Percentiles rank a stretch among this genome's conserved stretches.
Conservation (phyloP, 1,284 basidiomycete genomes). For the Entoloma clypeatum region DNA sequence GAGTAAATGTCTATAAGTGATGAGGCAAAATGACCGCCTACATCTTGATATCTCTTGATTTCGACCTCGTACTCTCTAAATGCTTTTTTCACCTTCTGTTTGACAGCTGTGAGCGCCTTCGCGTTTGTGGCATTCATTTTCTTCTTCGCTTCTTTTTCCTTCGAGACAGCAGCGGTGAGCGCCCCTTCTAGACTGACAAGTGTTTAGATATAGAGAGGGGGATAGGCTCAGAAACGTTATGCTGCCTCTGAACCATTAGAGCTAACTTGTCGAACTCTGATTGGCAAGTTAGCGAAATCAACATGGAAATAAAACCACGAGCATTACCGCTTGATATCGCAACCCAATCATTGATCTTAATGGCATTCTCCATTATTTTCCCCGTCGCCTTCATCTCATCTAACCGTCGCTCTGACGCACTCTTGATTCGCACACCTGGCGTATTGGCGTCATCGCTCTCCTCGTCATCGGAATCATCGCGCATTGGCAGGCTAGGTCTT, state of each 20-base stretch:
- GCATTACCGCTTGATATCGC: slow-evolving; percentile 80
- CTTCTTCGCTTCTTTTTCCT: slow-evolving; percentile 91
- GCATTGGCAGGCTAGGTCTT: slow-evolving; percentile 22
- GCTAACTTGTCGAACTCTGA: slow-evolving; percentile 95
- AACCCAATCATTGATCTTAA: slow-evolving; percentile 97
- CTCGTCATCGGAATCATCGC: slow-evolving; percentile 57
- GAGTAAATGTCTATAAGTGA: neutral
- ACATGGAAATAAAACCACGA: slow-evolving; percentile 6
- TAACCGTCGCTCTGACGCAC: slow-evolving; percentile 82
- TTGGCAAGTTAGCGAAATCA: slow-evolving; percentile 13
- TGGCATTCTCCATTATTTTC: slow-evolving; percentile 89
- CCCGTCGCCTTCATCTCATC: slow-evolving; percentile 89
- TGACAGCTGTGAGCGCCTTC: slow-evolving; percentile 93
- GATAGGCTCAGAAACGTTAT: slow-evolving; percentile 82
- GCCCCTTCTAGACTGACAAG: slow-evolving; percentile 77
- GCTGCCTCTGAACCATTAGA: slow-evolving; percentile 88
- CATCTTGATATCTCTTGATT: slow-evolving; percentile 77
- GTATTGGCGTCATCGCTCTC: slow-evolving; percentile 73
- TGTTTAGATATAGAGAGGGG: slow-evolving; percentile 86
- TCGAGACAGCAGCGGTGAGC: slow-evolving; percentile 70
- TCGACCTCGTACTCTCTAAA: slow-evolving; percentile 87
- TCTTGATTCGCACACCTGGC: slow-evolving; percentile 65
- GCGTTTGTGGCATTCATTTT: slow-evolving; percentile 97
- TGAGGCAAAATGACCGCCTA: slow-evolving; percentile 31
- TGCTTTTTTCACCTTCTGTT: slow-evolving; percentile 94